A percentile compares a stretch with the other conserved stretches of the same genome.
Conservation (phyloP, 176 grass and related monocot species). For the Rhynchospora tenuis region DNA sequence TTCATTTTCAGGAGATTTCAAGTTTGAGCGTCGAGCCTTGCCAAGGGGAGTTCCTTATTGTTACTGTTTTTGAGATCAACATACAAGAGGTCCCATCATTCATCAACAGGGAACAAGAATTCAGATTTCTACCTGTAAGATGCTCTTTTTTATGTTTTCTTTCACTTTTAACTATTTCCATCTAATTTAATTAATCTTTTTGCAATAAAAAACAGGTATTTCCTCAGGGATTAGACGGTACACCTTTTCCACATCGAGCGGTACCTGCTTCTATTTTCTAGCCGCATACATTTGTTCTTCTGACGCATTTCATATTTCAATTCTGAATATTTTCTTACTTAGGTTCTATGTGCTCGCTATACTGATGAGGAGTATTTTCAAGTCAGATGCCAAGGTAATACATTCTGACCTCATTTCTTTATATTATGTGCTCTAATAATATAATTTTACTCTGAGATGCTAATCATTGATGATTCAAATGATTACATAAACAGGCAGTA, state of each 20-base stretch:
- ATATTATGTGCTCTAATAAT: constrained; percentile 7
- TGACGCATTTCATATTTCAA: constrained; percentile 15
- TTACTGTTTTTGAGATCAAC: constrained; percentile 86
- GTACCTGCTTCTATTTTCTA: constrained; percentile 35
- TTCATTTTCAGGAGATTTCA: constrained; percentile 58
- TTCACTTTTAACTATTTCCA: constrained; percentile 12
- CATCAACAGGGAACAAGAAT: constrained; percentile 86
- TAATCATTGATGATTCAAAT: not conserved
- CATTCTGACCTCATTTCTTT: not conserved
- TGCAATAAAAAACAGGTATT: constrained; percentile 36
- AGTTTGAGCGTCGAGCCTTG: constrained; percentile 83
- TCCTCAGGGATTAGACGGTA: constrained; percentile 65
- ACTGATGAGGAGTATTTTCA: constrained; percentile 79
- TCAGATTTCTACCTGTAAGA: constrained; percentile 83
- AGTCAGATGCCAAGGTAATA: constrained; percentile 83
- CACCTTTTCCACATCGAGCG: constrained; percentile 58
- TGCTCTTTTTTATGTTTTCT: not conserved
- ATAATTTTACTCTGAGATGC: not conserved
- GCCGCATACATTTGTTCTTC: not conserved
- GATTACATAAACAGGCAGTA: constrained; percentile 53
- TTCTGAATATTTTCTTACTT: constrained; percentile 24
- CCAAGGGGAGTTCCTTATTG: constrained; percentile 52
- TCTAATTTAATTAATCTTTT: not conserved
- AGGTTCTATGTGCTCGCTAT: constrained; percentile 88
- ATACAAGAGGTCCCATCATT: constrained; percentile 83